Evolutionary conservation across 495 filamentous ascomycete species (phyloP), one percentile per base, ranked within the genome.

Genomic region (Neurospora africana): DNA sequence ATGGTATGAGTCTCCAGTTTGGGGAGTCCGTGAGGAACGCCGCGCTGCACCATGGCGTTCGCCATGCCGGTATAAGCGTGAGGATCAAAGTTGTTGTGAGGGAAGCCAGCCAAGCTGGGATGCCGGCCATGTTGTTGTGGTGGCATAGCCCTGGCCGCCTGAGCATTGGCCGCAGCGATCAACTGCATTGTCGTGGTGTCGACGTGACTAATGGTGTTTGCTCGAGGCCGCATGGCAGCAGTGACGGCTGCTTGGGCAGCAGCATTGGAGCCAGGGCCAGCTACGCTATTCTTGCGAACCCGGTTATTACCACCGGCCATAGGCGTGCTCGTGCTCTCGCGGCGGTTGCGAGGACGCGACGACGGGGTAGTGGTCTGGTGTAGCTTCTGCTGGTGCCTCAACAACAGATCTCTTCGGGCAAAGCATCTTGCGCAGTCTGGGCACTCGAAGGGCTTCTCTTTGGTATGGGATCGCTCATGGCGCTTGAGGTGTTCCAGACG

Each of bases 391-490:
- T 99, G 95, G 82, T 99, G 95, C 36, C 95, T 88, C 72, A 99
- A 84, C 70, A 99, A 88, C 72, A 99, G 82, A 80, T 99, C 95
- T 72, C 95, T 88, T 40, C 95, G 89, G 38, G 95, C 95, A 84
- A 99, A 99, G 85, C 95, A 98, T 78, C 95, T 84, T 27, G 92
- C 86, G 79, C 95, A 99, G 80, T 98, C 94, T 33, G 95, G 94
- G 75, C 95, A 99, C 79, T 97, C 95, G 78, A 99, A 99, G 3
- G 95, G 95, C 84, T 99, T 99, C 80, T 99, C 95, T 79, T 99
- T 99, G 13, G 95, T 99, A 77, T 99, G 95, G 23, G 95, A 98
- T 58, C 95, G 90, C 85, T 99, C 95, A 82, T 99, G 95, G 65
- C 95, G 91, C 84, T 99, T 99, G 73, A 99, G 84, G 82, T 99